Evolutionary conservation across 176 grass and related monocot species (phyloP).

Genomic region (Chloris gayana): DNA sequence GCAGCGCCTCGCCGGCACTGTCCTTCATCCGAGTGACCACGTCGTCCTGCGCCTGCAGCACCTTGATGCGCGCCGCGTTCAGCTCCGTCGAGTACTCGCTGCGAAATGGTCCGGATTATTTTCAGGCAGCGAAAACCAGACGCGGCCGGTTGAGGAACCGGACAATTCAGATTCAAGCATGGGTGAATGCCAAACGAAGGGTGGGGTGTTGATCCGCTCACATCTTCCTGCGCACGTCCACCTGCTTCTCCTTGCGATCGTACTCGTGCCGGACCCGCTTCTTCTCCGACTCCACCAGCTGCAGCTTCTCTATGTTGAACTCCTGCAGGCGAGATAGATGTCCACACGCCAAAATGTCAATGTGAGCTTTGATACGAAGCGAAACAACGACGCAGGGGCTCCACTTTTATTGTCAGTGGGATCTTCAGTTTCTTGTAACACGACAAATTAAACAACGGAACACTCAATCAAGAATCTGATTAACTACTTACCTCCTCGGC

Average conservation of each 20-base stretch:
- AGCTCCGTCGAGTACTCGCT: slow-evolving; percentile 86
- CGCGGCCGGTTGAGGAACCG: no score
- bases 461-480: not conserved
- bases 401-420: no score
- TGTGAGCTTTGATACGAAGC: no score
- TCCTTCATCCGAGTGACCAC: slow-evolving; percentile 60
- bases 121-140: no score
- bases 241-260: slow-evolving; percentile 83
- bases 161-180: no score
- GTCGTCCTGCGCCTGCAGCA: slow-evolving; percentile 82
- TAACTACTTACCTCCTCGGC: slow-evolving; percentile 69
- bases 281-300: slow-evolving; percentile 78
- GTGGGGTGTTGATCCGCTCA: slow-evolving; percentile 24
- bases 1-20: slow-evolving; percentile 48
- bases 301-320: slow-evolving; percentile 89
- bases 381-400: no score
- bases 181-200: not conserved
- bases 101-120: not conserved
- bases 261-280: slow-evolving; percentile 69
- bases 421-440: no score
- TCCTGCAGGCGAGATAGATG: slow-evolving; percentile 38
- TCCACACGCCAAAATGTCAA: not conserved
- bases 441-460: not conserved
- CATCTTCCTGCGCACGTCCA: slow-evolving; percentile 79
- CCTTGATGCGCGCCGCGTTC: slow-evolving; percentile 77